Evolutionary conservation across 1,284 basidiomycete species (phyloP).

Genomic region (Gomphus bonarii): DNA sequence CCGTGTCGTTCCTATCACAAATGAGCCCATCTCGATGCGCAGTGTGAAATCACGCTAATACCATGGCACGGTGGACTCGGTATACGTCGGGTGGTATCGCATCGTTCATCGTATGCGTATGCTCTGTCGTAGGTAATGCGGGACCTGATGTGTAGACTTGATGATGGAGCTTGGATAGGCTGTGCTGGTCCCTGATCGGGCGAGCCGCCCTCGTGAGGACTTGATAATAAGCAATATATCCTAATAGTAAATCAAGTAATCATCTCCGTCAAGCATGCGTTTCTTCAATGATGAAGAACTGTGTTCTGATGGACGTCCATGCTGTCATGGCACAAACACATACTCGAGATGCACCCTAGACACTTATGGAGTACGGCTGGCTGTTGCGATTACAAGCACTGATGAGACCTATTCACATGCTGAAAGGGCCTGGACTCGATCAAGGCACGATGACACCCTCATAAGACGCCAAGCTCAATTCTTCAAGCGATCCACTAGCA

Average conservation of each 20-base stretch:
- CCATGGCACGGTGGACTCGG: not conserved
- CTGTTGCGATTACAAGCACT: not conserved
- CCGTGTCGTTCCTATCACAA: not conserved
- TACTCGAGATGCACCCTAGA: not conserved
- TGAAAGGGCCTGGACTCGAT: conserved; percentile 2
- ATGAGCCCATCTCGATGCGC: too few relatives aligned
- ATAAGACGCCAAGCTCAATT: too few relatives aligned
- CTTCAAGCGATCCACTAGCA: not conserved
- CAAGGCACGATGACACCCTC: not conserved
- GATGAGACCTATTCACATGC: conserved; percentile 3
- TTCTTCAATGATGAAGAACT: too few relatives aligned
- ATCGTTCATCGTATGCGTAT: too few relatives aligned
- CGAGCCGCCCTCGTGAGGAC: too few relatives aligned
- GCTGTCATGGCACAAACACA: not conserved
- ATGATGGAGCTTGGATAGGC: not conserved
- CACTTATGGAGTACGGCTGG: not conserved
- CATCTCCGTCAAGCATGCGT: too few relatives aligned
- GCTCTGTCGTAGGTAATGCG: too few relatives aligned
- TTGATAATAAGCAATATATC: too few relatives aligned
- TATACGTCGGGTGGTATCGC: too few relatives aligned
- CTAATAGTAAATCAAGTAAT: too few relatives aligned
- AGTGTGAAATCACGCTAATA: not conserved
- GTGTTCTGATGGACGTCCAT: not conserved
- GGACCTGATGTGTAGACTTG: not conserved
- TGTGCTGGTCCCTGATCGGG: not conserved